These are phyloP conservation scores for Alternaria novae-zelandiae DNA, from an alignment of 2,329 filamentous ascomycete species.

Conservation along the genomic window DNA sequence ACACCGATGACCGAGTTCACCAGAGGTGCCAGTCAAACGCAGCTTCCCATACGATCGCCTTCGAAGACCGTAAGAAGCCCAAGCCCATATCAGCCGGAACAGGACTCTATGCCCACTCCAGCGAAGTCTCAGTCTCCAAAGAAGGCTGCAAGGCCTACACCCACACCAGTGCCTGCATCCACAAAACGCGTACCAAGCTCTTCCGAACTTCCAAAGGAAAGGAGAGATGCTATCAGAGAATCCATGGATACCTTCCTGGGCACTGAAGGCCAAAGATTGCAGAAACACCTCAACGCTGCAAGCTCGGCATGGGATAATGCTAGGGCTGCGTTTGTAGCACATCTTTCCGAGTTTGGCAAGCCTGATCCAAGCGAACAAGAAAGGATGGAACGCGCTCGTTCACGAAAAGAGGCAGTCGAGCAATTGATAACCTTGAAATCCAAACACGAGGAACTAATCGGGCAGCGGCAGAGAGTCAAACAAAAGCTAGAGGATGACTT, in stretches of 20 bases:
- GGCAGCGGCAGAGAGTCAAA: constrained; percentile 29
- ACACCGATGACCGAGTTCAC: constrained; percentile 16
- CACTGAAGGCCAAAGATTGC: constrained; percentile 31
- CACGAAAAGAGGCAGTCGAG: constrained; percentile 41
- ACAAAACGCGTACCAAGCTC: constrained; percentile 15
- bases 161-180: neutral
- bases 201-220: constrained; percentile 38
- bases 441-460: constrained; percentile 23
- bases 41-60: constrained; percentile 36
- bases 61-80: constrained; percentile 24
- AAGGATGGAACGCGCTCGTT: constrained; percentile 31
- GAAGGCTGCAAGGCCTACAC: constrained; percentile 10
- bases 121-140: constrained; percentile 29
- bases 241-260: constrained; percentile 32
- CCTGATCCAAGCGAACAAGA: constrained; percentile 28
- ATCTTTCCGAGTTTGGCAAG: constrained; percentile 32
- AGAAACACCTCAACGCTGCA: constrained; percentile 33
- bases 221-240: constrained; percentile 25
- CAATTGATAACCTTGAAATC: constrained; percentile 29
- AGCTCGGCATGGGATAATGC: constrained; percentile 35
- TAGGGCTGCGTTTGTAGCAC: constrained; percentile 31
- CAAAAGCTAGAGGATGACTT: constrained; percentile 41
- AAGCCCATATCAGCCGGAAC: constrained; percentile 22
- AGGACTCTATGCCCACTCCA: constrained; percentile 26
- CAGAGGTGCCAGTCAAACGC: constrained; percentile 15